phyloP scores from a whole-genome alignment of 148 eudicot species.

The Camellia lanceoleosa region DNA sequence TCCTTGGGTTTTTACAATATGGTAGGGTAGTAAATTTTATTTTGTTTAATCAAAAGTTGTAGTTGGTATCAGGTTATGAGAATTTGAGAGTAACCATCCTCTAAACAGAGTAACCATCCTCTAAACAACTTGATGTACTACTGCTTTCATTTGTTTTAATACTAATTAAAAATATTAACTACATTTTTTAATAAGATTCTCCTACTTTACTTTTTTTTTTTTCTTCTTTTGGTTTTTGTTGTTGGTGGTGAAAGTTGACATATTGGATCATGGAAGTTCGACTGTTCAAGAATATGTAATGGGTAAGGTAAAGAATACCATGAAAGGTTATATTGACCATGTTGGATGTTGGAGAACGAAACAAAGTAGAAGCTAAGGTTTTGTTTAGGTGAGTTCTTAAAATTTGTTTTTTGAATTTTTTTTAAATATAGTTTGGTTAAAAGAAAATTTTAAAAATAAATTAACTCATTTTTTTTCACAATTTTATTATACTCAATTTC shows the following conservation, averaged over 20 bases:
- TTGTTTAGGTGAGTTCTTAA: too few species aligned
- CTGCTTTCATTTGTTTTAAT: neutral
- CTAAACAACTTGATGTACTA: neutral
- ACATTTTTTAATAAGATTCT: neutral
- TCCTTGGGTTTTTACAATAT: neutral
- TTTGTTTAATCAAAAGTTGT: neutral
- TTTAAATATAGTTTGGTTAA: too few species aligned
- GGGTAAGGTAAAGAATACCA: too few species aligned
- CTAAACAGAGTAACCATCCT: neutral
- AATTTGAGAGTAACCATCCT: neutral
- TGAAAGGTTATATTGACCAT: too few species aligned
- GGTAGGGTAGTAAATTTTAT: neutral
- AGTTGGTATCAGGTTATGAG: constrained; percentile 9
- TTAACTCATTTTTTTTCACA: too few species aligned
- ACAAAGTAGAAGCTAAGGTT: too few species aligned
- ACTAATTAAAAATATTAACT: neutral
- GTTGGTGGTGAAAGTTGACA: neutral
- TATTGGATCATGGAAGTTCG: too few species aligned
- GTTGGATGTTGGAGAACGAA: too few species aligned
- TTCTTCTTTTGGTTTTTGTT: neutral
- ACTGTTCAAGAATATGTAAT: too few species aligned
- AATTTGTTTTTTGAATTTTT: too few species aligned
- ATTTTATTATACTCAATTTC: too few species aligned
- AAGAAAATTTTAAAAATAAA: too few species aligned
- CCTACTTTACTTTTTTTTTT: neutral